Conservation (phyloP, 2,329 filamentous ascomycete genomes). For the Colletotrichum agaves region DNA sequence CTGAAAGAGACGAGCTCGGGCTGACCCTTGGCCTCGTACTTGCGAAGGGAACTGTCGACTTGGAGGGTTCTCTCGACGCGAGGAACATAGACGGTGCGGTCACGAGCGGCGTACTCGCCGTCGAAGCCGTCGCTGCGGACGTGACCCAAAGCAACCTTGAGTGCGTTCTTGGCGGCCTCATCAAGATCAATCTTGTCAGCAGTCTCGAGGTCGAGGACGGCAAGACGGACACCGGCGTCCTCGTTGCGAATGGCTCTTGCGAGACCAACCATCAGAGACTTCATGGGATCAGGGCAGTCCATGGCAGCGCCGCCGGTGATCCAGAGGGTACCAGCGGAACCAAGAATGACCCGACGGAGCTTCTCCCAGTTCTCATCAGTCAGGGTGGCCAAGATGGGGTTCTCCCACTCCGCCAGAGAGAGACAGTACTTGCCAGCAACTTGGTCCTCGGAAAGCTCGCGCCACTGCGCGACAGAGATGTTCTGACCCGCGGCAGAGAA, state of each 20-base stretch:
- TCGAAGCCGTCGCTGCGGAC: slow-evolving; percentile 8
- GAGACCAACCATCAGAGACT: slow-evolving; percentile 32
- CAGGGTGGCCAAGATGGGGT: slow-evolving; percentile 4
- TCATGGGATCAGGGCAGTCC: slow-evolving; percentile 30
- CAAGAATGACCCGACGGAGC: slow-evolving; percentile 17
- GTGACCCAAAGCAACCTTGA: slow-evolving; percentile 13
- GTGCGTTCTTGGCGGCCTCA: slow-evolving; percentile 5
- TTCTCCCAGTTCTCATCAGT: slow-evolving; percentile 25
- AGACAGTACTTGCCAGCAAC: slow-evolving; percentile 25
- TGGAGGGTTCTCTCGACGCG: slow-evolving; percentile 21
- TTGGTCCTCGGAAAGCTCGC: not conserved
- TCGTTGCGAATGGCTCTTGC: slow-evolving; percentile 38
- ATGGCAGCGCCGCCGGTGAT: slow-evolving; percentile 33
- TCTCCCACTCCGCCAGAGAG: slow-evolving; percentile 25
- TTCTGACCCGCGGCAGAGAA: not conserved
- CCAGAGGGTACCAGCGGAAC: slow-evolving; percentile 32
- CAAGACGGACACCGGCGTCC: slow-evolving; percentile 30
- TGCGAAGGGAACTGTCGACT: slow-evolving; percentile 12
- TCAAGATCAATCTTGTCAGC: not conserved
- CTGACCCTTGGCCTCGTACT: slow-evolving; percentile 30
- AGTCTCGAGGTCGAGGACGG: slow-evolving; percentile 29
- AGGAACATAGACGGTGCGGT: slow-evolving; percentile 22
- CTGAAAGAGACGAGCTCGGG: slow-evolving; percentile 24
- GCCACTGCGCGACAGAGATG: not conserved
- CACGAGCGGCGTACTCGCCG: slow-evolving; percentile 22